phyloP scores from a whole-genome alignment of 495 filamentous ascomycete species.

The Platismatia glauca region DNA sequence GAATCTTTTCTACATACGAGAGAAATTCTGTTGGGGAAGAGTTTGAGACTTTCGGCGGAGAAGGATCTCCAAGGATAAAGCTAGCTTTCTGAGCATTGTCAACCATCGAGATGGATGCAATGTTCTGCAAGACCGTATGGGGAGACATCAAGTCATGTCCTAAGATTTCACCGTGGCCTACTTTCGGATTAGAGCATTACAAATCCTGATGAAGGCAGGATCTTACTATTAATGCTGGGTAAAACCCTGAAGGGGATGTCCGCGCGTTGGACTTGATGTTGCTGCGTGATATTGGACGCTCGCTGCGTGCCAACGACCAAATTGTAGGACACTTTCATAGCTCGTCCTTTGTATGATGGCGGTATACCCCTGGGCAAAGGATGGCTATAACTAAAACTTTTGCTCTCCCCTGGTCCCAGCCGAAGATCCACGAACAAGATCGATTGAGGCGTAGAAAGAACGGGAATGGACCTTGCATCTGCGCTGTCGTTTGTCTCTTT shows the following conservation, averaged over 20 bases:
- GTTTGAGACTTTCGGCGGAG: constrained; percentile 8
- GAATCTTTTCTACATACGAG: constrained; percentile 70
- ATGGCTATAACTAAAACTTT: constrained; percentile 77
- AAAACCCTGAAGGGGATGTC: constrained; percentile 93
- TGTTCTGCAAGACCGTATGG: constrained; percentile 80
- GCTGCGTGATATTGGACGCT: constrained; percentile 63
- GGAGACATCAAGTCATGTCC: constrained; percentile 89
- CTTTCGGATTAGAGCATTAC: constrained; percentile 22
- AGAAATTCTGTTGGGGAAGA: constrained; percentile 54
- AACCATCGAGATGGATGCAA: constrained; percentile 42
- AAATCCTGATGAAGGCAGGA: not conserved
- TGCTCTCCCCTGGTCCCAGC: constrained; percentile 81
- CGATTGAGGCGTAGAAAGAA: constrained; percentile 92
- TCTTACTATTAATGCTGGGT: constrained; percentile 69
- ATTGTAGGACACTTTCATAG: constrained; percentile 88
- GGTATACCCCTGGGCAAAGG: constrained; percentile 77
- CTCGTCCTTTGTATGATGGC: constrained; percentile 82
- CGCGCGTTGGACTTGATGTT: constrained; percentile 77
- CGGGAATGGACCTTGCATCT: constrained; percentile 70
- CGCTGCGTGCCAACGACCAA: constrained; percentile 87
- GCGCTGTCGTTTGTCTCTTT: constrained; percentile 80
- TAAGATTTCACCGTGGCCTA: constrained; percentile 56
- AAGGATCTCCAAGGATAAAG: constrained; percentile 22
- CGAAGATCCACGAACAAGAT: constrained; percentile 91
- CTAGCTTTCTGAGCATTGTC: constrained; percentile 34